phyloP scores from a whole-genome alignment of 257 asterid species.

The Striga asiatica region DNA sequence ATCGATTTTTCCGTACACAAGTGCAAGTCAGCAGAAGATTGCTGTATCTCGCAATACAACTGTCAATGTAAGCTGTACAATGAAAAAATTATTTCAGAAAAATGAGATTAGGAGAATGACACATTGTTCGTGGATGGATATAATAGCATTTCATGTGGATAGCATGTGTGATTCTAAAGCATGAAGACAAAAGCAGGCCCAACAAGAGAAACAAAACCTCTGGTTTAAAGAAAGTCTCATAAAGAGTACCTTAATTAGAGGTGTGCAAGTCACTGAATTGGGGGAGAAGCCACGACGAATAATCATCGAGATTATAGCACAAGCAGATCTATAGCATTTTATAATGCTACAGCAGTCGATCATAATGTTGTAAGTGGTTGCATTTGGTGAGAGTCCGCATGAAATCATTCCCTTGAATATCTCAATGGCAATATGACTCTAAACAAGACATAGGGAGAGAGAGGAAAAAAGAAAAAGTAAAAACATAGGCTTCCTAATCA shows the following conservation, averaged over 20 bases:
- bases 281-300: slow-evolving; percentile 55
- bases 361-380: slow-evolving; percentile 53
- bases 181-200: background rate
- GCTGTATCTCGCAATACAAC: background rate
- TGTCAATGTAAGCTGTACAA: background rate
- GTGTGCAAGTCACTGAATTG: slow-evolving; percentile 37
- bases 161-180: background rate
- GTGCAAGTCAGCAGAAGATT: background rate
- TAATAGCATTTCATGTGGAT: background rate
- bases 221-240: background rate
- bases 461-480: background rate
- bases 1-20: background rate
- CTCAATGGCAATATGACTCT: slow-evolving; percentile 48
- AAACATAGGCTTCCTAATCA: background rate
- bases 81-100: background rate
- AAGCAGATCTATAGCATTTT: slow-evolving; percentile 58
- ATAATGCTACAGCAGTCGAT: slow-evolving; percentile 49
- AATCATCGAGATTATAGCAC: slow-evolving; percentile 56
- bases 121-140: background rate
- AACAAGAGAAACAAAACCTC: background rate
- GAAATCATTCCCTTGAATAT: slow-evolving; percentile 59
- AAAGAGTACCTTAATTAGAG: slow-evolving; percentile 53
- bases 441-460: slow-evolving; percentile 3
- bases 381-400: slow-evolving; percentile 44
- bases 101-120: no score